Evolutionary conservation across 495 filamentous ascomycete species (phyloP), one percentile per base, ranked within the genome.

Genomic region (Hypoxylon perforatum): DNA sequence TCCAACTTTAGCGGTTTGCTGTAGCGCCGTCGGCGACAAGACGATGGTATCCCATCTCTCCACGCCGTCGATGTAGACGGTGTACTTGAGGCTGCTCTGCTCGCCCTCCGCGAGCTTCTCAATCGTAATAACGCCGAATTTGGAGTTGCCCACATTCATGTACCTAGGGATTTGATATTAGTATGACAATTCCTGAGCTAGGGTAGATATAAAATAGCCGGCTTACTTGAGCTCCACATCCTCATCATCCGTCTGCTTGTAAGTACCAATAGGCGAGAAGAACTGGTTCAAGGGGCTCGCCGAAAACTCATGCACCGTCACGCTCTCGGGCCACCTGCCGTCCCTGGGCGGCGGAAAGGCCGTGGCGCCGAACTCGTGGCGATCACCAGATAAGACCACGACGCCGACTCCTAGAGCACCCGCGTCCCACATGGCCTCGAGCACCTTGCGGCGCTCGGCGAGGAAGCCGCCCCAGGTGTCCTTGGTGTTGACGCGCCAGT

Each of bases 391-490:
- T 42, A 99, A 77, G 8, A 99, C 80, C 19, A 99, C 85, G 19
- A 99, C 87, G 23, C 93, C 92, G 15, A 90, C 78, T 4, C 90
- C 88, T 0, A 87, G 85, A n/a, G 80, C 80, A 17, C 88, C 86
- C 1, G 88, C 88, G 52, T 89, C 87, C 93, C 95, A 97, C 87
- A 97, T 97, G 8, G 91, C 90, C 70, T 97, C 89, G 42, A 98
- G 87, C 44, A 99, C 86, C 58, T 77, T 84, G 25, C 82, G 84
- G 14, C 95, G 88, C 77, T 99, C 95, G 44, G 82, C 67, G 11
- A 97, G 81, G 76, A 93, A 97, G 0, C 92, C 93, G 35, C 90
- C 92, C 95, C 95, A 99, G 2, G 95, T 97, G 71, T 99, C 95
- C 41, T 85, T 80, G 3, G 82, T 86, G 56, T 92, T 91, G 65